Base-by-base conservation (phyloP, 768 basidiomycete genomes). In the Mycena rebaudengoi region DNA sequence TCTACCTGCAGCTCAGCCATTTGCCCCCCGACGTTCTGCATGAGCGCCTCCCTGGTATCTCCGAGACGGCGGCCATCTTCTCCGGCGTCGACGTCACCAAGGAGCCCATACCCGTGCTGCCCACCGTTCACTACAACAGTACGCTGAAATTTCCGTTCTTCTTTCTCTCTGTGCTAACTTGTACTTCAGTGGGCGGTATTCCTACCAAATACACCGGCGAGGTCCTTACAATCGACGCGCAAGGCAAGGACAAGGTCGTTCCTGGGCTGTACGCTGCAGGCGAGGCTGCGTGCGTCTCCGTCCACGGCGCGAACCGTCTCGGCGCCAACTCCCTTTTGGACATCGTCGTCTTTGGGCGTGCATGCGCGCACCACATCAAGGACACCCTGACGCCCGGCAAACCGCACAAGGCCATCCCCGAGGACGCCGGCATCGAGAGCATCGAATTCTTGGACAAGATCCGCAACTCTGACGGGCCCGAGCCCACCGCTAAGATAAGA, bases 91-190 rank as follows among this genome's bases (percentile, higher is more conserved):
- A 99, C 78, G 98, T 99, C 60, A 99, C 98, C 66, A 99, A 99
- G 83, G 97, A 99, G 76, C 98, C 98, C 33, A 99, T 99, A 71
- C 98, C 98, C 35, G 98, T 99, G 26, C 80, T 99, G 66, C 98
- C 98, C 29, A 99, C 98, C 39, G 98, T 98, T 32, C 97, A 99
- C 80, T 98, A 98, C 81, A 98, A 99, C 78, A 96, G 95, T 97
- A 78, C 80, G 94, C 83, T 13, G 46, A 20, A 33, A 0, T 4
- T 3, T 41, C 30, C 16, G 26, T 25, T 37, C 33, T 16, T 21
- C 29, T 40, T 28, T 10, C 51, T 23, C 68, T 64, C 57, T 62
- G 69, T 32, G 25, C 62, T 59, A 33, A 29, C 2, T 54, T 53
- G 14, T 52, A 18, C 30, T 68, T 35, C 50, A 95, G 96, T 98